Evolutionary conservation across 305 asterid species (phyloP).

Genomic region (Solanum aculeatissimum): DNA sequence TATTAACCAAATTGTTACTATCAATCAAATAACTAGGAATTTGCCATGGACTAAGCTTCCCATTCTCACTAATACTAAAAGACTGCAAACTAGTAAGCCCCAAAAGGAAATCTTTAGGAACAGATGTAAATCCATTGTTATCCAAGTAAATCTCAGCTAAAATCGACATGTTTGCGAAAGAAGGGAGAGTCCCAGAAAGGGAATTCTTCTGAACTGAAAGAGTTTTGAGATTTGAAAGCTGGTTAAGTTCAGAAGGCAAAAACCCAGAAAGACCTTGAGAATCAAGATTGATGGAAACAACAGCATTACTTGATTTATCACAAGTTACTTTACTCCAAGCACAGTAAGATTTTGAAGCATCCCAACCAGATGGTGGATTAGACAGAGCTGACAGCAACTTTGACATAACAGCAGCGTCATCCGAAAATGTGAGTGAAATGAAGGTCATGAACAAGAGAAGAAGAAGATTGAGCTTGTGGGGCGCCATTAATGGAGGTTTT

Average conservation of each 20-base stretch:
- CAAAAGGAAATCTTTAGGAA: constrained; percentile 44
- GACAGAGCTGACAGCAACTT: constrained; percentile 39
- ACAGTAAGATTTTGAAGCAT: constrained; percentile 31
- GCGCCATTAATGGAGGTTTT: background rate
- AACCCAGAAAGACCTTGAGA: constrained; percentile 50
- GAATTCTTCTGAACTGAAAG: constrained; percentile 50
- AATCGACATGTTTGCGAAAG: constrained; percentile 49
- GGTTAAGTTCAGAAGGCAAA: constrained; percentile 46
- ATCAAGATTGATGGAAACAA: constrained; percentile 28
- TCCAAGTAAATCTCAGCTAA: constrained; percentile 43
- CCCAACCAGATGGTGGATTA: constrained; percentile 56
- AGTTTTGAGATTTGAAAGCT: constrained; percentile 40
- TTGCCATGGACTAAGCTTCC: constrained; percentile 37
- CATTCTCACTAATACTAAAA: constrained; percentile 44
- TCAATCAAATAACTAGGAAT: constrained; percentile 45
- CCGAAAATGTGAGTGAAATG: constrained; percentile 24
- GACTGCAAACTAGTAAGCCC: constrained; percentile 34
- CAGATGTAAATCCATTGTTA: constrained; percentile 29
- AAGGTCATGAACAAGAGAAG: constrained; percentile 5
- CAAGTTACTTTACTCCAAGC: constrained; percentile 43
- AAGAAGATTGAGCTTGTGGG: background rate
- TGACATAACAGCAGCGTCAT: constrained; percentile 53
- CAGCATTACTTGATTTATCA: constrained; percentile 33
- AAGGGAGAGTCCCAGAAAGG: constrained; percentile 52
- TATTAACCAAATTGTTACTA: constrained; percentile 29